Evolutionary conservation across 78 protist genomes (phyloP).

Genomic region (Cavenderia fasciculata): DNA sequence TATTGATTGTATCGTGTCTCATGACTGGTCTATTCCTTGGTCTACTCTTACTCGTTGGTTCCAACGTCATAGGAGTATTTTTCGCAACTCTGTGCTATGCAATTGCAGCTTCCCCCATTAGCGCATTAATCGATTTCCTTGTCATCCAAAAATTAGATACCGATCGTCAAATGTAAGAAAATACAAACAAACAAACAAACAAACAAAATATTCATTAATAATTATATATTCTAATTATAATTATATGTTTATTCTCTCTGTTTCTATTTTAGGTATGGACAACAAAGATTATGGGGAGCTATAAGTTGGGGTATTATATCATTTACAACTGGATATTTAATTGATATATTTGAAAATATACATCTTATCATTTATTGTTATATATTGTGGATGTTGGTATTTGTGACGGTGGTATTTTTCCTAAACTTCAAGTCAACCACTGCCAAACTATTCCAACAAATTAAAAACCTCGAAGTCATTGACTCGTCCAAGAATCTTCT

Average conservation of each 20-base stretch:
- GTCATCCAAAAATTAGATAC: not conserved
- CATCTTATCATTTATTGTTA: not conserved
- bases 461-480: not conserved
- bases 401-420: not conserved
- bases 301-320: conserved; percentile 5
- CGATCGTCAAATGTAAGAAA: not conserved
- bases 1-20: not conserved
- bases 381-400: not conserved
- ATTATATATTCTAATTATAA: too few relatives aligned
- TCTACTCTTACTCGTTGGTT: not conserved
- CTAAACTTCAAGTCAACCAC: not conserved
- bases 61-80: not conserved
- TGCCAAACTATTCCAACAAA: not conserved
- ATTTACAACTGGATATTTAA: not conserved
- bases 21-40: not conserved
- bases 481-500: not conserved
- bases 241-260: not conserved
- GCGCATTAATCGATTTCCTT: not conserved
- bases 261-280: not conserved
- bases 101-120: not conserved
- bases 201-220: too few relatives aligned
- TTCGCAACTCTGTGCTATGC: not conserved
- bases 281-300: conserved; percentile 20
- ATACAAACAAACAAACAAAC: not conserved
- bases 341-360: not conserved